These are phyloP conservation scores for Psophocarpus tetragonolobus DNA, from an alignment of 306 rosid species.

Conservation along the genomic window DNA sequence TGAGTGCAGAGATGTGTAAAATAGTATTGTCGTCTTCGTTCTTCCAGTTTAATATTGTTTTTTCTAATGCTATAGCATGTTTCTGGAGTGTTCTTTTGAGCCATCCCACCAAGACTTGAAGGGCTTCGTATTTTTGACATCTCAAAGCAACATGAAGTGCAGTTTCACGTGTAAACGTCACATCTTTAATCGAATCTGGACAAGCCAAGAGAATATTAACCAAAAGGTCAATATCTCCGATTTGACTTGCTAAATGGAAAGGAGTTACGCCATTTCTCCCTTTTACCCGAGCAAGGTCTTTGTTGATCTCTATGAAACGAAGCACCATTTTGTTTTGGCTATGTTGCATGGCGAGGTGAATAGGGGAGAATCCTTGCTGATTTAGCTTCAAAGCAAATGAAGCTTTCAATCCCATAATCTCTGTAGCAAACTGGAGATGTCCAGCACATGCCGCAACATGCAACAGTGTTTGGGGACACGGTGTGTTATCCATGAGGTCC, in stretches of 20 bases:
- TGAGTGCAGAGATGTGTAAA: constrained; percentile 35
- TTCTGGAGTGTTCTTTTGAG: neutral
- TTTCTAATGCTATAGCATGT: neutral
- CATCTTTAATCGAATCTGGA: constrained; percentile 14
- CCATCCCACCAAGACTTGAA: constrained; percentile 27
- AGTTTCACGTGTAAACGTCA: constrained; percentile 30
- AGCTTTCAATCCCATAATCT: constrained; percentile 16
- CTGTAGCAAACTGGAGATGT: neutral
- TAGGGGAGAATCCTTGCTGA: neutral
- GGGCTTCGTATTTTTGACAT: neutral
- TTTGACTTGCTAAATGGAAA: neutral
- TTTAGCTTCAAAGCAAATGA: neutral
- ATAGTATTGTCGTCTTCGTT: constrained; percentile 34
- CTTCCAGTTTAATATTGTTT: constrained; percentile 11
- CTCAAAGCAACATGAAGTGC: constrained; percentile 43
- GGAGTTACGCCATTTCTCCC: neutral
- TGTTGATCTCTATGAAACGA: neutral
- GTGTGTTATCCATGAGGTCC: neutral
- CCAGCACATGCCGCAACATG: neutral
- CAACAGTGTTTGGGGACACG: neutral
- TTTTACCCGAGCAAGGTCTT: neutral
- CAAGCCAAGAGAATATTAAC: constrained; percentile 25
- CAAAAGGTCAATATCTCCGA: neutral
- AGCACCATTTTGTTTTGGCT: neutral
- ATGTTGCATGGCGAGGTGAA: neutral